Base-by-base conservation (phyloP, 2,329 filamentous ascomycete species). In the Epichloe bromicola region DNA sequence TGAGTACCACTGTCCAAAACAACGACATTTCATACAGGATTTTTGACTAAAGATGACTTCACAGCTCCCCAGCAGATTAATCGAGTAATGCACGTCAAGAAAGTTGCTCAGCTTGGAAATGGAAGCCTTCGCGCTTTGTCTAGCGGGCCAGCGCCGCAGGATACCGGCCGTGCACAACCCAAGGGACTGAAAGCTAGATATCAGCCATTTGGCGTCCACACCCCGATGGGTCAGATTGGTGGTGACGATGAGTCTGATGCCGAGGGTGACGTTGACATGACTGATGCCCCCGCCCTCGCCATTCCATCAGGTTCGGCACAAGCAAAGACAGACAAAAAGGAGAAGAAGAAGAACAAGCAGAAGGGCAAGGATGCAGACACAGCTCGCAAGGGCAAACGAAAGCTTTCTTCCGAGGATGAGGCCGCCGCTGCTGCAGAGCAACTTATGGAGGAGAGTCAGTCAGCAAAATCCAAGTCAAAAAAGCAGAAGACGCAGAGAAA, bases 181-280 rank as follows among this genome's bases (percentile, higher is more conserved):
- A 73, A 76, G 59, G 83, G 80, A 6, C 68, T 90, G 50, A 80
- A 75, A 59, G 76, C 82, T 65, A 78, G 85, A 36, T 88, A 78
- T 65, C 75, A 75, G 50, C 85, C 85, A 1, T 76, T 84, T 43
- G 85, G 85, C 30, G 71, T 78, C 42, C 60, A 59, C 52, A 61
- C 58, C 20, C 53, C 63, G 33, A 59, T 63, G 57, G 62, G 59
- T 43, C 62, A 55, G 14, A 74, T 74, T 56, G 72, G 72, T 11
- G 50, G 38, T n/a, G 71, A 70, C 26, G 66, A 58, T 1, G 55
- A 58, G 2, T 58, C 75, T 60, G 72, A 72, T 19, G 65, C 63
- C 12, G 71, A 74, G 15, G 69, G 67, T 5, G 71, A 71, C 52
- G 63, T 67, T 5, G 71, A 74, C 54, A 74, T 75, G 72, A 56